Evolutionary conservation across 2,329 filamentous ascomycete genomes (phyloP), one percentile per base, ranked within the genome.

Genomic region (Cylindrodendrum hubeiense): DNA sequence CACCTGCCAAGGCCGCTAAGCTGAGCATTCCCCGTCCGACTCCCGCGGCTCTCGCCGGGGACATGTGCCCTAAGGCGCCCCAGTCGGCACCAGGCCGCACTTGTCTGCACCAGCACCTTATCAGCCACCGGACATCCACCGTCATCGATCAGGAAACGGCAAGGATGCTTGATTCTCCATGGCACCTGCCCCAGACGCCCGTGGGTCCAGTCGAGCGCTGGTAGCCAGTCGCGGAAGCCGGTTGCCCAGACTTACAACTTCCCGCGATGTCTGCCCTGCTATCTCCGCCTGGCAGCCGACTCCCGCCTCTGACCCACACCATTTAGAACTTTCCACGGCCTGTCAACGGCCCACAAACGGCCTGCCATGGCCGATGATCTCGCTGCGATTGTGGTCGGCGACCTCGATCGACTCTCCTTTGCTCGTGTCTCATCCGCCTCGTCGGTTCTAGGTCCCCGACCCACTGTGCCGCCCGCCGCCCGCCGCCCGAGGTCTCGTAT

Each of bases 401-500:
- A 43, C 9, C 24, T 63, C 34, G 44, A 19, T 37, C 39, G 47
- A 50, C 43, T 53, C 52, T 63, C 58, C 61, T 54, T 55, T 49
- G 37, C 53, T 53, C 49, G 30, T 21, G 33, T 57, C 64, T 62
- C 21, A 17, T 43, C 60, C 51, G 52, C 52, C 61, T 57, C 57
- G 53, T 63, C 57, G 65, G 44, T 58, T n/a, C 49, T 55, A 33
- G 44, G 30, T 59, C 56, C 44, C 51, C 52, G 47, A 43, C 37
- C 33, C 34, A 50, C 26, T 43, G 22, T 26, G 60, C 66, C 64
- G 64, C 60, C 26, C 64, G 43, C 15, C 43, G 43, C 43, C 26
- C 55, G 65, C 51, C 55, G 61, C 65, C 62, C 61, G 54, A 62
- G 30, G 22, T 46, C 55, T 65, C 24, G 49, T 67, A 64, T 69